phyloP scores from a whole-genome alignment of 1,284 basidiomycete genomes.

The Ustilago sp. region DNA sequence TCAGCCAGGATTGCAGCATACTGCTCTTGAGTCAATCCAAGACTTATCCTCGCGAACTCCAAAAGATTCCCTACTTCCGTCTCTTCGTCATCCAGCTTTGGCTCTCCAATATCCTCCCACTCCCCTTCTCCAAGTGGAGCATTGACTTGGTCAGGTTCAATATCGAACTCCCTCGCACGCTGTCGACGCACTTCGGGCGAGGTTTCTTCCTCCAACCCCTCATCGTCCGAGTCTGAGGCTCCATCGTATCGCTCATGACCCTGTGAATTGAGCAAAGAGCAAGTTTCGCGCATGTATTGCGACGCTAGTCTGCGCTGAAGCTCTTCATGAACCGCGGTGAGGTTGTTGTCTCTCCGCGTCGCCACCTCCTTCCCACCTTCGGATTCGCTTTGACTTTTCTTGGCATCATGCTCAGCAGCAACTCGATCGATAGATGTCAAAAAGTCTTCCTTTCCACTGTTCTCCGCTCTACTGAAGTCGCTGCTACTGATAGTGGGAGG shows the following conservation, averaged over 20 bases:
- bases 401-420: constrained; percentile 6
- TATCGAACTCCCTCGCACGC: constrained; percentile 31
- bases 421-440: constrained; percentile 35
- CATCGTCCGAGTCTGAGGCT: constrained; percentile 46
- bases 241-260: constrained; percentile 38
- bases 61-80: constrained; percentile 48
- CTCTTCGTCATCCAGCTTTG: constrained; percentile 29
- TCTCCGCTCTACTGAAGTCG: background rate
- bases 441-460: constrained; percentile 11
- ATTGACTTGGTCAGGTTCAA: constrained; percentile 28
- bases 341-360: constrained; percentile 16
- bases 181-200: constrained; percentile 22
- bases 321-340: constrained; percentile 24
- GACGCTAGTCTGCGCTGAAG: constrained; percentile 32
- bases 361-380: constrained; percentile 3
- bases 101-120: constrained; percentile 19
- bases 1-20: constrained; percentile 49
- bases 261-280: constrained; percentile 33
- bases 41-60: constrained; percentile 51
- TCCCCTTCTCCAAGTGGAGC: background rate
- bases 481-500: background rate
- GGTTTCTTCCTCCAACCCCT: constrained; percentile 40
- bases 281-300: constrained; percentile 48
- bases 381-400: background rate
- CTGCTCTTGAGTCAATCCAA: constrained; percentile 53